Evolutionary conservation across 495 filamentous ascomycete species (phyloP), one percentile per base, ranked within the genome.

Genomic region (Neurospora sp.): DNA sequence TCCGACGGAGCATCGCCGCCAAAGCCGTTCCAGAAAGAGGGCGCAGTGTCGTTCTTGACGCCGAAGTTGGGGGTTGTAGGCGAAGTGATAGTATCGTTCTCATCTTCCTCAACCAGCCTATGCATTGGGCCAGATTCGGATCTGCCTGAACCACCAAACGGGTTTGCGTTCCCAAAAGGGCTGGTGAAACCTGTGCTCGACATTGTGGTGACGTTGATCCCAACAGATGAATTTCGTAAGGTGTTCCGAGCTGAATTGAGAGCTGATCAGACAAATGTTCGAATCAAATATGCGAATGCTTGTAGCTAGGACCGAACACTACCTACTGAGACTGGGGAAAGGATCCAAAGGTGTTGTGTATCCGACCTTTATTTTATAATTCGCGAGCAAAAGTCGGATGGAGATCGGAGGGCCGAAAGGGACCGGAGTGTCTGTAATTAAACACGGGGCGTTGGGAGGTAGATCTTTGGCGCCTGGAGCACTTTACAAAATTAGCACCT

Each of bases 61-160:
- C 79, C 80, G 75, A 88, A 88, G 72, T 79, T 84, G 35, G 84
- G 84, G 35, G 86, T 85, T 59, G 87, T 89, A 20, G 88, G 88
- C 14, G 87, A 89, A 66, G 86, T 86, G 54, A 89, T 77, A 59
- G 81, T 82, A 71, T 89, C 88, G 72, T 83, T 85, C 79, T 89
- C 87, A n/a, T 89, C 87, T 73, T 90, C 88, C 74, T 88, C 87
- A n/a, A 85, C 82, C 35, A 89, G 83, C 72, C 87, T 84, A 10
- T 85, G 80, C 77, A 88, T 85, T 7, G 78, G 77, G 69, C 81
- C 82, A 5, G 83, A 77, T 39, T 81, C 77, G n/a, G 80, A 75
- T 27, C 80, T 77, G 44, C 75, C 77, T 27, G 76, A 73, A 27
- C 27, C 27, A 14, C 84, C 84, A 73, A 88, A 88, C 2, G 87